Evolutionary conservation across 1,284 basidiomycete species (phyloP), one percentile per base, ranked within the genome.

Genomic region (Sanghuangporus baumii): DNA sequence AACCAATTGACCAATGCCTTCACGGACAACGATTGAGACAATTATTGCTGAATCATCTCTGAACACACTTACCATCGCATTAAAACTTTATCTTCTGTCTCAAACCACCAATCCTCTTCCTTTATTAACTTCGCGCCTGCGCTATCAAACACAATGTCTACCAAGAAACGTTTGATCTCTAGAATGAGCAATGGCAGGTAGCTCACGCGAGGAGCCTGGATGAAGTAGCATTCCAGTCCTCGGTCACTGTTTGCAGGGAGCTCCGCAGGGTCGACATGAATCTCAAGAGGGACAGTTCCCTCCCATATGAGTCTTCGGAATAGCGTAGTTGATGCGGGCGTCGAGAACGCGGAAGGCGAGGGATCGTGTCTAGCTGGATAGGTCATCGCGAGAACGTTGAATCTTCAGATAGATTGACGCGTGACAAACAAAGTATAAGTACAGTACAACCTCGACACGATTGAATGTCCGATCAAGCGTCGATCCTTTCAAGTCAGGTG

Each of bases 1-100:
- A 81, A 43, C 96, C 95, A 66, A 98, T 86, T 41, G 95, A 87
- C 95, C 95, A 97, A 75, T 98, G 94, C 94, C 95, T 97, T 70
- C n/a, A n/a, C 23, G 18, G 31, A 59, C 18, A 3, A 16, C 48
- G 50, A 14, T 8, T 65, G 12, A 18, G 31, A 14, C 18, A 41
- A 34, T 51, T 36, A 46, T 47, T 51, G 26, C 41, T 55, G 41
- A 48, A 9, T 43, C 43, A 48, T 14, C 14, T 38, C 3, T 34
- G 48, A 55, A 18, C 48, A 48, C n/a, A 77, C 87, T 66, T 66
- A 94, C 94, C 93, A 96, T 76, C 91, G 92, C 71, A 91, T 82
- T 67, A 87, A 75, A 34, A 78, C 83, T 55, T 86, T 88, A 64
- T 85, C 87, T 66, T 87, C 88, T 65, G 86, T 87, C 74, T 96